A percentile compares a stretch with the other conserved stretches of the same genome.
These are phyloP conservation scores for Triticum timopheevii DNA, from an alignment of 176 grass and related monocot genomes.

Conservation along the genomic window DNA sequence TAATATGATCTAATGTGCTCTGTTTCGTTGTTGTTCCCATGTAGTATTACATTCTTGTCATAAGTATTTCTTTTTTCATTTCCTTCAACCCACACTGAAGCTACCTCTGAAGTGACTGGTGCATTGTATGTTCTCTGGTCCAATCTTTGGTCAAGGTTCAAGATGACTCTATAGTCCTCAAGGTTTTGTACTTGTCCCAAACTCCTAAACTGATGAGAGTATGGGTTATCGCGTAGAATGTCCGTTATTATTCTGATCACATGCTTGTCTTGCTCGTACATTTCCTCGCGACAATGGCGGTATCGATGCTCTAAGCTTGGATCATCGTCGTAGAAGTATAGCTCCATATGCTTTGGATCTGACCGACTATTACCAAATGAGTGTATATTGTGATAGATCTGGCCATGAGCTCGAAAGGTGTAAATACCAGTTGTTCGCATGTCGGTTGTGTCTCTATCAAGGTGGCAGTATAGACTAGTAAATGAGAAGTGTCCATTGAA, in stretches of 20 bases:
- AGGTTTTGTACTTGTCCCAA: background rate
- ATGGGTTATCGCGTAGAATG: background rate
- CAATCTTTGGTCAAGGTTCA: background rate
- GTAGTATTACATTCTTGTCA: too few species aligned
- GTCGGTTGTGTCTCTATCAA: background rate
- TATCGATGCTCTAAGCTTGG: background rate
- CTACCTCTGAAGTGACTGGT: too few species aligned
- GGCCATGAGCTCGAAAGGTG: background rate
- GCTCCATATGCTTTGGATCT: background rate
- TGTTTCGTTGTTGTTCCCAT: too few species aligned
- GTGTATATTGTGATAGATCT: background rate
- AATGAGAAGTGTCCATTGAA: background rate
- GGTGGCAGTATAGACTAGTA: background rate
- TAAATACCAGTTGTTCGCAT: background rate
- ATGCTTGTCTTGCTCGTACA: background rate
- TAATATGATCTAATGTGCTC: too few species aligned
- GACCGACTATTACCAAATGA: background rate
- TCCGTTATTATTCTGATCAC: background rate
- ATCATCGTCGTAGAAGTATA: conserved; percentile 8
- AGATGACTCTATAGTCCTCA: background rate
- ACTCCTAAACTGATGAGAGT: background rate
- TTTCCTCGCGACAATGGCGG: background rate
- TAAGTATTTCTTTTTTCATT: too few species aligned
- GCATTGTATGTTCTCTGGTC: too few species aligned
- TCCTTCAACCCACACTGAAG: too few species aligned